These are phyloP conservation scores for Diaporthe velutina DNA, from an alignment of 2,329 filamentous ascomycete species.

Conservation along the genomic window DNA sequence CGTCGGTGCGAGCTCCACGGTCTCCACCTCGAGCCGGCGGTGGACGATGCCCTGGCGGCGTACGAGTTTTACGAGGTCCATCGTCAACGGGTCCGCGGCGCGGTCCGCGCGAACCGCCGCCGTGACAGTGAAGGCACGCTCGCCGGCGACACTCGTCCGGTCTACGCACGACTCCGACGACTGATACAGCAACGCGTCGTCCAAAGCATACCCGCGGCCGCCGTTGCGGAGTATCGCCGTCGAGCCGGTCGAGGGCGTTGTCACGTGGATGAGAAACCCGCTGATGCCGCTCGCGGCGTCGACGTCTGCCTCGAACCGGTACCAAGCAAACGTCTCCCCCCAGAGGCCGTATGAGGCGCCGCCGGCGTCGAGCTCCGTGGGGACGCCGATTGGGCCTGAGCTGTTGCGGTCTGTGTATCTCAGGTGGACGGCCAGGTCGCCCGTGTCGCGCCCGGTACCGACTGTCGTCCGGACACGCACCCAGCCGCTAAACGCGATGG, in stretches of 20 bases:
- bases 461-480: conserved; percentile 45
- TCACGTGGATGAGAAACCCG: conserved; percentile 48
- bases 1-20: background rate
- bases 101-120: conserved; percentile 5
- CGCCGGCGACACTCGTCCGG: background rate
- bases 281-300: conserved; percentile 45
- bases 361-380: conserved; percentile 33
- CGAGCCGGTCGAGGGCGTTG: conserved; percentile 43
- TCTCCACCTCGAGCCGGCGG: background rate
- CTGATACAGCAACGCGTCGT: conserved; percentile 3
- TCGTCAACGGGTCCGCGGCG: background rate
- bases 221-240: background rate
- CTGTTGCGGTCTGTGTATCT: conserved; percentile 40
- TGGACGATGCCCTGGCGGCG: conserved; percentile 12
- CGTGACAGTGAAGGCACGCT: conserved; percentile 13
- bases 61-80: background rate
- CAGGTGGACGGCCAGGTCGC: conserved; percentile 44
- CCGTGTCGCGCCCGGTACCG: conserved; percentile 40
- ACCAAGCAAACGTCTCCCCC: conserved; percentile 47
- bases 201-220: background rate
- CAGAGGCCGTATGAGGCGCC: conserved; percentile 45
- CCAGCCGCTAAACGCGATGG: conserved; percentile 44
- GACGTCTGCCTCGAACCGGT: conserved; percentile 46
- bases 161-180: conserved; percentile 11
- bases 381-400: background rate